Evolutionary conservation across 345 rosid species (phyloP).

Genomic region (Citrus glauca): DNA sequence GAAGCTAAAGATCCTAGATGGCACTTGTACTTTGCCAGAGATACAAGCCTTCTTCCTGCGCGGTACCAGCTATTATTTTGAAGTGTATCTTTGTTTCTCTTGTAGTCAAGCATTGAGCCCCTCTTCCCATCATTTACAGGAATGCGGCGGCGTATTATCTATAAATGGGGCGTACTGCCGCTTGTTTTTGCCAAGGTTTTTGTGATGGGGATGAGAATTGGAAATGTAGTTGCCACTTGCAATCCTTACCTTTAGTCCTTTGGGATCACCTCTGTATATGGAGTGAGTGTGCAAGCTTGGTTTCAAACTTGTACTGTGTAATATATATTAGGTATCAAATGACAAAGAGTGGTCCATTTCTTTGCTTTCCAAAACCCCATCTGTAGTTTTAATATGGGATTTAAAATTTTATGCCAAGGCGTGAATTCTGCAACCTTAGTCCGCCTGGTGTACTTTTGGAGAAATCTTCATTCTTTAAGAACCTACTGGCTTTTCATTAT

Average conservation of each 20-base stretch:
- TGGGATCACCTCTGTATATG: not conserved
- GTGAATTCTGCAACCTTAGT: not conserved
- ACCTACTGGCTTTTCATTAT: not conserved
- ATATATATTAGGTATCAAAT: not conserved
- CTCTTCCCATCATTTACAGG: not conserved
- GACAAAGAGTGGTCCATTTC: not conserved
- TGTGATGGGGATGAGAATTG: not conserved
- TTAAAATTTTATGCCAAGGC: not conserved
- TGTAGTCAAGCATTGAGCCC: not conserved
- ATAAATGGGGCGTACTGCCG: not conserved
- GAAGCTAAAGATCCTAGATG: not conserved
- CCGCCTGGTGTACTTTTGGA: not conserved
- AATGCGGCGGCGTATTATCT: not conserved
- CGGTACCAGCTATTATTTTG: not conserved
- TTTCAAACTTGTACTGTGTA: not conserved
- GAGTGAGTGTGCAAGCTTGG: not conserved
- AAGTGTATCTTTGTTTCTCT: not conserved
- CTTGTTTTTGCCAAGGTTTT: not conserved
- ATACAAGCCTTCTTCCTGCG: not conserved
- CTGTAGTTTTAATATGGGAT: not conserved
- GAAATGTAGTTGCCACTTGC: not conserved
- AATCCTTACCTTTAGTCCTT: not conserved
- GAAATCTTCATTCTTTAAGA: not conserved
- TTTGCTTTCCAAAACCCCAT: not conserved
- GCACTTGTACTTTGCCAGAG: not conserved